A percentile compares a stretch with the other conserved stretches of the same genome.
Evolutionary conservation across 331 rosid species (phyloP).

Genomic region (Quercus tomentella): DNA sequence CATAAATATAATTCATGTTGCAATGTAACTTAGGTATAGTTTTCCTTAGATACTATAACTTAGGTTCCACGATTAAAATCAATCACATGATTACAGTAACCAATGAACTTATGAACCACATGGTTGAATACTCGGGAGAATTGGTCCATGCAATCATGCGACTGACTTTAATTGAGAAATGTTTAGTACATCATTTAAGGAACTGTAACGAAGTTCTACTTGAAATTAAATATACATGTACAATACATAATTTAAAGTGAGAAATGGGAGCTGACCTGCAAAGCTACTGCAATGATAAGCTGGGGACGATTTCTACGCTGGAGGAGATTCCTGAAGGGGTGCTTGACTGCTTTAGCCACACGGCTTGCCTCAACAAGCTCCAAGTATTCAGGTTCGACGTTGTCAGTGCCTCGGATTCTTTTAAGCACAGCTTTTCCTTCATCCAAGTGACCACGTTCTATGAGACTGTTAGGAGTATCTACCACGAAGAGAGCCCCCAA

Average conservation of each 20-base stretch:
- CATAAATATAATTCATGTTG: no score
- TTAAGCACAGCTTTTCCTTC: constrained; percentile 55
- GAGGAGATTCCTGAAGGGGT: constrained; percentile 53
- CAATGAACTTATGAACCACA: no score
- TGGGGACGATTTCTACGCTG: constrained; percentile 71
- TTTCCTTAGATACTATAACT: no score
- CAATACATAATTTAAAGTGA: background rate
- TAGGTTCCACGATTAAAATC: no score
- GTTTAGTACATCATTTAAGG: no score
- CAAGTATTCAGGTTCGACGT: constrained; percentile 57
- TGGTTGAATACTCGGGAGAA: no score
- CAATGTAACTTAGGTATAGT: no score
- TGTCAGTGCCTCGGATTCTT: constrained; percentile 68
- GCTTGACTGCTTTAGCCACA: constrained; percentile 45
- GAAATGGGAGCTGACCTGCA: constrained; percentile 44
- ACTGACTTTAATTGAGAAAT: no score
- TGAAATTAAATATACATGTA: no score
- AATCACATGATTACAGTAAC: no score
- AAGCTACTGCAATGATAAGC: constrained; percentile 42
- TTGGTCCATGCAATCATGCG: no score
- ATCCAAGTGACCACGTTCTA: constrained; percentile 62
- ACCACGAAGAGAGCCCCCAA: constrained; percentile 61
- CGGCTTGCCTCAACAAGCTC: constrained; percentile 70
- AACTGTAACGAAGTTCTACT: no score
- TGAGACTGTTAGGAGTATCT: constrained; percentile 87